Conservation (phyloP, 495 filamentous ascomycete genomes). For the Talaromyces nanjingensis region DNA sequence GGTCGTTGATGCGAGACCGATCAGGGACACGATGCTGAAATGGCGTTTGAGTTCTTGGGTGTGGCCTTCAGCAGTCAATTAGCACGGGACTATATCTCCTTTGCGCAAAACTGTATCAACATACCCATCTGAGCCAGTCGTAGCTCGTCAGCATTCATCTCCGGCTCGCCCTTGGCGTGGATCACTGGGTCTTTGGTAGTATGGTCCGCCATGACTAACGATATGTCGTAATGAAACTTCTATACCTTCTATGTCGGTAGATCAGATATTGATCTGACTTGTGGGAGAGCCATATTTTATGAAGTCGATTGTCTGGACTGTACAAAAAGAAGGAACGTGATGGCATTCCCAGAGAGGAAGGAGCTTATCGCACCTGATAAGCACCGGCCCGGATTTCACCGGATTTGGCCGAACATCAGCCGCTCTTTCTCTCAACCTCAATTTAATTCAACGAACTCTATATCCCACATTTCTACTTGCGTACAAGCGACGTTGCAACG, state of each 20-base stretch:
- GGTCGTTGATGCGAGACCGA: slow-evolving; percentile 33
- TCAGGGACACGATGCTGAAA: slow-evolving; percentile 33
- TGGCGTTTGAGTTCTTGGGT: slow-evolving; percentile 33
- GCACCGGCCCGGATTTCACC: not conserved
- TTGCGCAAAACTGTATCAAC: too few species aligned
- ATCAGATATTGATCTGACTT: not conserved
- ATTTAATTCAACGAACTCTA: not conserved
- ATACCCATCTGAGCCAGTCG: slow-evolving; percentile 37
- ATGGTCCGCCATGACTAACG: not conserved
- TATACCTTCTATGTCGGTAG: not conserved
- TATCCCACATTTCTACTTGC: not conserved
- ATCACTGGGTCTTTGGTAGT: not conserved
- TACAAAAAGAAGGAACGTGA: not conserved
- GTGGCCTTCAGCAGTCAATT: slow-evolving; percentile 24
- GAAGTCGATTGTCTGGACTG: not conserved
- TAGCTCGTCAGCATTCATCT: slow-evolving; percentile 27
- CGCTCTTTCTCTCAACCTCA: not conserved
- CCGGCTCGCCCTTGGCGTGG: not conserved
- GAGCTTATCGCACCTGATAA: not conserved
- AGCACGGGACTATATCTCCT: too few species aligned
- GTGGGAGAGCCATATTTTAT: not conserved
- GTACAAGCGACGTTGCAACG: not conserved
- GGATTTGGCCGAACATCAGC: not conserved
- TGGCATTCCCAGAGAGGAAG: not conserved
- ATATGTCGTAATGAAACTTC: not conserved